A percentile compares a stretch with the other conserved stretches of the same genome.
Conservation (phyloP, 805 yeast genomes). For the Saccharomycopsis sp. region DNA sequence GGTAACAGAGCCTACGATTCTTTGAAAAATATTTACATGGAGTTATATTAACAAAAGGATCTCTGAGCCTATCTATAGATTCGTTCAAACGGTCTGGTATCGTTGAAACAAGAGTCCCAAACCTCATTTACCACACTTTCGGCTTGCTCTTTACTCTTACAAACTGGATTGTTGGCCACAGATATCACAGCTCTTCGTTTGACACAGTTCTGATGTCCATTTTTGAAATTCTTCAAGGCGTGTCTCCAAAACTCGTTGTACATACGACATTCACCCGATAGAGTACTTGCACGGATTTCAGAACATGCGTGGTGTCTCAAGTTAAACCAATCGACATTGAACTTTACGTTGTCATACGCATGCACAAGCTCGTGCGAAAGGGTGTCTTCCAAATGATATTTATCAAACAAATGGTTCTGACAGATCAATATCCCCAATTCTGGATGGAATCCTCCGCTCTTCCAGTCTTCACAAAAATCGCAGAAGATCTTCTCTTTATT, state of each 20-base stretch:
- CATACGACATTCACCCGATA: conserved; percentile 93
- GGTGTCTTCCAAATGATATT: conserved; percentile 84
- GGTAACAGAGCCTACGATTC: not conserved
- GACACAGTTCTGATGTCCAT: conserved; percentile 89
- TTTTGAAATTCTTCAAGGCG: conserved; percentile 42
- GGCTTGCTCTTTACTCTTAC: conserved; percentile 69
- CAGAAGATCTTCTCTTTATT: conserved; percentile 61
- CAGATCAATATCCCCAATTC: conserved; percentile 81
- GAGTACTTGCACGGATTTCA: conserved; percentile 86
- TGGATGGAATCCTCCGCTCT: conserved; percentile 92
- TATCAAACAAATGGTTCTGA: conserved; percentile 68
- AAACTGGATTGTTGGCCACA: conserved; percentile 80
- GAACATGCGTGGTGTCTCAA: conserved; percentile 94
- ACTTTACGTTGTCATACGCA: conserved; percentile 84
- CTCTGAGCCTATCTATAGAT: conserved; percentile 67
- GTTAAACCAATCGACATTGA: conserved; percentile 79
- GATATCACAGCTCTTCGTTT: conserved; percentile 81
- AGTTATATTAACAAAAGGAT: no score
- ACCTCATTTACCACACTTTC: conserved; percentile 75
- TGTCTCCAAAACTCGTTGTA: conserved; percentile 66
- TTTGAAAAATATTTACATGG: not conserved
- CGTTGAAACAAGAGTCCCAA: conserved; percentile 88
- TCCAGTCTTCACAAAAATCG: conserved; percentile 73
- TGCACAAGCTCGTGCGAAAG: conserved; percentile 90
- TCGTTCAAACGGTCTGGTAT: conserved; percentile 92